A percentile compares a stretch with the other conserved stretches of the same genome.
These are phyloP conservation scores for Sugiyamaella castrensis DNA, from an alignment of 1,139 yeast species.

Conservation along the genomic window DNA sequence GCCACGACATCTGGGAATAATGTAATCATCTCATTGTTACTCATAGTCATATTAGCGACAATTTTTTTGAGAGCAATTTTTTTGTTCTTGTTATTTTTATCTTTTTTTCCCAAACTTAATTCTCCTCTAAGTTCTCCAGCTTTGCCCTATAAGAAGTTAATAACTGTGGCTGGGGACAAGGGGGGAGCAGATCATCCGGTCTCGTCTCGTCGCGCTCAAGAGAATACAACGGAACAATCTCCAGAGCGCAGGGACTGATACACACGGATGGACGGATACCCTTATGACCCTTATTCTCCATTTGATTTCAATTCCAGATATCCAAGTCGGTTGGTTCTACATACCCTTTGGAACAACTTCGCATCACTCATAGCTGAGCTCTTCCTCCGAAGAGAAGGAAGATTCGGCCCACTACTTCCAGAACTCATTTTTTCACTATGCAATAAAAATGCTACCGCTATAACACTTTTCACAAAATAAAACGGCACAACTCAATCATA, in stretches of 20 bases:
- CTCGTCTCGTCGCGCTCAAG: no score
- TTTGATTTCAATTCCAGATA: neutral
- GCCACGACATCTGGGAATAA: conserved; percentile 65
- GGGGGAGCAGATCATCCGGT: no score
- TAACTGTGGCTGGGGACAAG: no score
- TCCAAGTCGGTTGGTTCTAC: conserved; percentile 8
- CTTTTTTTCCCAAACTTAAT: conserved; percentile 53
- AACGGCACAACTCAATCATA: no score
- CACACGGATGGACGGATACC: no score
- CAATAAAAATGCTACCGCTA: no score
- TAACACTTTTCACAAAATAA: no score
- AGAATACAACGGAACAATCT: no score
- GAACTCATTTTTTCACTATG: conserved; percentile 4
- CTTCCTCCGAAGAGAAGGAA: conserved; percentile 8
- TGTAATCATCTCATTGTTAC: conserved; percentile 69
- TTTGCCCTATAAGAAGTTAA: conserved; percentile 32
- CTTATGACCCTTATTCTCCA: no score
- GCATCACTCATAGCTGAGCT: conserved; percentile 30
- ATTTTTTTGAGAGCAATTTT: conserved; percentile 69
- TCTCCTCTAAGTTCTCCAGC: conserved; percentile 58
- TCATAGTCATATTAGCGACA: conserved; percentile 79
- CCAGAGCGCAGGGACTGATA: no score
- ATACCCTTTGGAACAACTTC: conserved; percentile 32
- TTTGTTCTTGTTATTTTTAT: conserved; percentile 45
- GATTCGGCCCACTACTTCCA: conserved; percentile 7